Percentiles rank a stretch among this genome's conserved stretches.
Evolutionary conservation across 176 grass and related monocot genomes (phyloP).

Genomic region (Urochloa ruziziensis): DNA sequence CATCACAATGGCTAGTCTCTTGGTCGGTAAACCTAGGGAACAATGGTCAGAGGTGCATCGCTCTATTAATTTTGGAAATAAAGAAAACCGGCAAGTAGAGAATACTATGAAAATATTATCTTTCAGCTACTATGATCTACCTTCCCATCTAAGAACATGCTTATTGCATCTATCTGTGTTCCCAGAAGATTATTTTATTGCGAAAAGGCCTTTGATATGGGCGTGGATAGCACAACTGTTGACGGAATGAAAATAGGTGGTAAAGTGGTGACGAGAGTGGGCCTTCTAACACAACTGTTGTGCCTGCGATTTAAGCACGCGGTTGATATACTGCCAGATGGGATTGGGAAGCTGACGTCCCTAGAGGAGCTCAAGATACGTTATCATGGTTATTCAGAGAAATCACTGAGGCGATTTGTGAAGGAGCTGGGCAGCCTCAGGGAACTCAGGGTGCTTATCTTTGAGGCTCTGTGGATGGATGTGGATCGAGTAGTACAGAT

Average conservation of each 20-base stretch:
- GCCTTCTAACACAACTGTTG: neutral
- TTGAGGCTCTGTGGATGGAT: too few species aligned
- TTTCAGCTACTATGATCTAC: conserved; percentile 13
- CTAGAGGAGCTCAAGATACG: neutral
- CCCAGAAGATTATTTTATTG: neutral
- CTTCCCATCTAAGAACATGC: neutral
- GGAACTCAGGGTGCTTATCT: neutral
- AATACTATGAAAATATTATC: neutral
- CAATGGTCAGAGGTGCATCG: neutral
- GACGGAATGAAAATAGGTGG: too few species aligned
- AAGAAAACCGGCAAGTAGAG: neutral
- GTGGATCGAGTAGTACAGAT: too few species aligned
- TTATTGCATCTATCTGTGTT: conserved; percentile 7
- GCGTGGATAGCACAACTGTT: neutral
- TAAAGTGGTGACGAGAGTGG: neutral
- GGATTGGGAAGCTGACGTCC: neutral
- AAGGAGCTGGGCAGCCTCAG: neutral
- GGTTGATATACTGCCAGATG: neutral
- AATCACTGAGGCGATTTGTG: neutral
- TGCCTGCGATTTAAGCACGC: neutral
- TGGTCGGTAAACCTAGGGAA: neutral
- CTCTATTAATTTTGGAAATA: neutral
- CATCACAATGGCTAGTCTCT: conserved; percentile 31
- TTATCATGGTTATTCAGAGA: fast-evolving
- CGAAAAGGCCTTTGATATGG: neutral